A percentile compares a stretch with the other conserved stretches of the same genome.
phyloP scores from a whole-genome alignment of 495 filamentous ascomycete genomes.

The Tuber aestivum region DNA sequence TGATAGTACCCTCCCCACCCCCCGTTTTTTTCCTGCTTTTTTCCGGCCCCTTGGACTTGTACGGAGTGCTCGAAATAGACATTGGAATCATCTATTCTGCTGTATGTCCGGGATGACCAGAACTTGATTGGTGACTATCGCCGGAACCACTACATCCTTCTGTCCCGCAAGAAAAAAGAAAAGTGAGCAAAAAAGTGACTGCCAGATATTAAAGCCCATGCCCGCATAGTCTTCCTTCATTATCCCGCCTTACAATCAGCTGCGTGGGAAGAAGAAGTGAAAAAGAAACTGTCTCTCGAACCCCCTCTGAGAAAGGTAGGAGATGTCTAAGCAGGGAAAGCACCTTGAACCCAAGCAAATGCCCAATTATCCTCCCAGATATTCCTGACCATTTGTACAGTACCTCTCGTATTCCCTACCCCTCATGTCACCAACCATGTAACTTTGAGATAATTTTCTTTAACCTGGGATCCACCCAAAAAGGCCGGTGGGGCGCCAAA shows the following conservation, averaged over 20 bases:
- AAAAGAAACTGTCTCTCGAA: neutral
- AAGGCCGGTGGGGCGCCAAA: neutral
- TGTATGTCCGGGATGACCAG: too few relatives aligned
- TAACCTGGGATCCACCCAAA: neutral
- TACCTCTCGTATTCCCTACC: neutral
- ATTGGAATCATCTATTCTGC: neutral
- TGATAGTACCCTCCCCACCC: neutral
- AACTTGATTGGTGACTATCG: neutral
- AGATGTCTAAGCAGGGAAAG: neutral
- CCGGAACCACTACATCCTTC: too few relatives aligned
- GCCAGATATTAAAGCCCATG: too few relatives aligned
- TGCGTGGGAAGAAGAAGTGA: neutral
- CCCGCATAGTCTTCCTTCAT: too few relatives aligned
- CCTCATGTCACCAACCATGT: neutral
- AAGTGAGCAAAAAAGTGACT: neutral
- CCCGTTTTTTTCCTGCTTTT: neutral
- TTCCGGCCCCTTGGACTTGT: neutral
- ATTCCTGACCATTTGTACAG: neutral
- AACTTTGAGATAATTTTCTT: neutral
- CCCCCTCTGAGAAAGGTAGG: slow-evolving; percentile 5
- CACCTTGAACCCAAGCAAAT: neutral
- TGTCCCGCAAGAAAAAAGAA: too few relatives aligned
- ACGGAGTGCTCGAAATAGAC: neutral
- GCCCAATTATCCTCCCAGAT: neutral
- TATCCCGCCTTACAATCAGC: too few relatives aligned